Evolutionary conservation across 768 basidiomycete species (phyloP).

Genomic region (Tricholoma flavovirens): DNA sequence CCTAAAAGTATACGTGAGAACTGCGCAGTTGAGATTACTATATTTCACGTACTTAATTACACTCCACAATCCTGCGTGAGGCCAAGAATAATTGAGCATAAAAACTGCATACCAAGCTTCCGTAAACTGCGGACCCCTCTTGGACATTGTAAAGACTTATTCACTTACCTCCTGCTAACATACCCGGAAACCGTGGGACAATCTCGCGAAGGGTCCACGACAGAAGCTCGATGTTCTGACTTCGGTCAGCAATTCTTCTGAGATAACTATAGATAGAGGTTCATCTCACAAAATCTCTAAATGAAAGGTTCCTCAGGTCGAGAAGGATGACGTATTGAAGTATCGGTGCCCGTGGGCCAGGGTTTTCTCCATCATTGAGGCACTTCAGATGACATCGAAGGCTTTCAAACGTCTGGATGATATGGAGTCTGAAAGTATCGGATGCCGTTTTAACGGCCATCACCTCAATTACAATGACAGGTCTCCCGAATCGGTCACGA

Average conservation of each 20-base stretch:
- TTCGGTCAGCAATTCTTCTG: conserved; percentile 6
- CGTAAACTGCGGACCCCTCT: conserved; percentile 6
- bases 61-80: conserved; percentile 63
- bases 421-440: conserved; percentile 33
- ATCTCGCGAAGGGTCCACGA: conserved; percentile 63
- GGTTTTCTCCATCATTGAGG: conserved; percentile 34
- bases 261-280: conserved; percentile 4
- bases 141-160: conserved; percentile 1
- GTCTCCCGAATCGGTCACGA: conserved; percentile 59
- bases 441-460: conserved; percentile 33
- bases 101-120: conserved; percentile 40
- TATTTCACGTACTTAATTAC: conserved; percentile 48
- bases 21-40: not conserved
- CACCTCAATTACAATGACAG: conserved; percentile 52
- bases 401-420: conserved; percentile 49
- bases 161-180: conserved; percentile 61
- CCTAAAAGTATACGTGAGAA: conserved; percentile 28
- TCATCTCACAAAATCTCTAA: conserved; percentile 50
- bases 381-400: conserved; percentile 51
- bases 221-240: conserved; percentile 54
- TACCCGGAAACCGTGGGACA: conserved; percentile 66
- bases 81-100: conserved; percentile 70
- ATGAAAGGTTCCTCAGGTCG: conserved; percentile 53
- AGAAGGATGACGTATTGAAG: conserved; percentile 65
- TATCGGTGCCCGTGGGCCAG: conserved; percentile 25